Percentiles rank a stretch among this genome's conserved stretches.
Conservation (phyloP, 768 basidiomycete genomes). For the Rhizopogon sp. region DNA sequence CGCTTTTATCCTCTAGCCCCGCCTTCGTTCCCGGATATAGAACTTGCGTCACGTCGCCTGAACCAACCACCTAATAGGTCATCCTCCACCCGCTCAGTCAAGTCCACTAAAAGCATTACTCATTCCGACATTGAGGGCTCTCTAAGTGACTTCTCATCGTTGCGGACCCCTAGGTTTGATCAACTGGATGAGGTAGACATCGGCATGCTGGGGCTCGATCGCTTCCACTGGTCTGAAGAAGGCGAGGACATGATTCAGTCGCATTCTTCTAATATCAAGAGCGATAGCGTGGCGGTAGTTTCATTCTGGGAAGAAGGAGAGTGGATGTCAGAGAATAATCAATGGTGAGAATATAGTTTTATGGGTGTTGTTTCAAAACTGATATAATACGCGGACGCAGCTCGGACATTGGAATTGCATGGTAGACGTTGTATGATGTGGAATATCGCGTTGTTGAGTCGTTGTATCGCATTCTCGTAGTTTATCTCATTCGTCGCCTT, state of each 20-base stretch:
- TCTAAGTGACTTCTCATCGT: conserved; percentile 5
- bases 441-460: not conserved
- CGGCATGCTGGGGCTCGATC: conserved; percentile 21
- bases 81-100: conserved; percentile 6
- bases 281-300: conserved; percentile 17
- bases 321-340: conserved; percentile 4
- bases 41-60: not conserved
- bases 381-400: not conserved
- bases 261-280: conserved; percentile 10
- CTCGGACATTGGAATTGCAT: not conserved
- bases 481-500: not conserved
- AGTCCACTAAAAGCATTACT: not conserved
- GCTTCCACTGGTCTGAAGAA: conserved; percentile 16
- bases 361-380: not conserved
- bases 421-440: not conserved
- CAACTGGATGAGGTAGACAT: conserved; percentile 10
- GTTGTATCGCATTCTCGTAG: not conserved
- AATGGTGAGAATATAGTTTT: not conserved
- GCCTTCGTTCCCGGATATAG: not conserved
- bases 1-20: not conserved
- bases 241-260: conserved; percentile 7
- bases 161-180: conserved; percentile 14
- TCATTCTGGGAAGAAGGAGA: conserved; percentile 11
- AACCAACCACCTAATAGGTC: not conserved
- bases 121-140: not conserved